These are phyloP conservation scores for Forsythia viridissima DNA, from an alignment of 257 asterid species.

Conservation along the genomic window DNA sequence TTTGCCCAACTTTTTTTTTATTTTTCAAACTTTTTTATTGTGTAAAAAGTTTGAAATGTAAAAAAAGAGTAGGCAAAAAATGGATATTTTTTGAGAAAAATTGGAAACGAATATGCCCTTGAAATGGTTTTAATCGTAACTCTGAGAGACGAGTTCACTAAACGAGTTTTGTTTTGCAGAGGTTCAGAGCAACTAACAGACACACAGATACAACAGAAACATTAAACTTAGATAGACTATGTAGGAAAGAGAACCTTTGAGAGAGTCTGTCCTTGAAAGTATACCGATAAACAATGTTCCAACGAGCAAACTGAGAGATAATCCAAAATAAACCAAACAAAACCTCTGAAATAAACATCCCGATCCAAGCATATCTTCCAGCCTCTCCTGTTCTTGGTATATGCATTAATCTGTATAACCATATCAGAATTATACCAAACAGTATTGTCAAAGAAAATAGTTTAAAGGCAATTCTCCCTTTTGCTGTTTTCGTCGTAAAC, in stretches of 20 bases:
- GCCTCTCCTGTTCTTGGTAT: conserved; percentile 32
- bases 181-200: not conserved
- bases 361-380: conserved; percentile 57
- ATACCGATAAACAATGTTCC: conserved; percentile 42
- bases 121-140: not conserved
- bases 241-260: conserved; percentile 29
- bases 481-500: conserved; percentile 52
- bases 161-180: not conserved
- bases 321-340: conserved; percentile 66
- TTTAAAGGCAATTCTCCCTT: conserved; percentile 33
- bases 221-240: not conserved
- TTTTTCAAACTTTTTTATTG: too few species aligned
- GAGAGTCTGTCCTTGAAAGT: conserved; percentile 56
- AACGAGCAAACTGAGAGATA: conserved; percentile 59
- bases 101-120: too few species aligned
- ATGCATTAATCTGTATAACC: conserved; percentile 46
- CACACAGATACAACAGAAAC: too few species aligned
- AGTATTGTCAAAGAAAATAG: conserved; percentile 36
- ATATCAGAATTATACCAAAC: conserved; percentile 33
- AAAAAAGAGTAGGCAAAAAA: too few species aligned
- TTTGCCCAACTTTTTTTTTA: too few species aligned
- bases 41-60: too few species aligned
- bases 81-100: too few species aligned
- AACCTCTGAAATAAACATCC: conserved; percentile 53
- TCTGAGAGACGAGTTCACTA: too few species aligned